Evolutionary conservation across 2,329 filamentous ascomycete genomes (phyloP).

Genomic region (Microthyrium microscopicum): DNA sequence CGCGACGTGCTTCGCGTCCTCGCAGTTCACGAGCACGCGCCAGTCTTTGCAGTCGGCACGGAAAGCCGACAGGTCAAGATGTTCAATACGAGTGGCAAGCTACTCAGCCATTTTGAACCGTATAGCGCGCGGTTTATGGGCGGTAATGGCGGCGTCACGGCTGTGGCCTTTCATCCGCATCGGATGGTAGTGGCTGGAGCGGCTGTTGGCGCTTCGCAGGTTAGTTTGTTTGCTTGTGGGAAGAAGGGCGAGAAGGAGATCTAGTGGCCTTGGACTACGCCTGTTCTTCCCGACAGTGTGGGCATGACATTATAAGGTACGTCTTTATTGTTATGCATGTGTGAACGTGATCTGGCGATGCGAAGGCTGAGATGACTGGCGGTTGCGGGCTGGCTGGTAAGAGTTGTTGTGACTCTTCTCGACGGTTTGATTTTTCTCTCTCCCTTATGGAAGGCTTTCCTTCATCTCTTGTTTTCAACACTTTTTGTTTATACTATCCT

Average conservation of each 20-base stretch:
- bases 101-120: conserved; percentile 45
- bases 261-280: too few relatives aligned
- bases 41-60: conserved; percentile 85
- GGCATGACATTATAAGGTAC: too few relatives aligned
- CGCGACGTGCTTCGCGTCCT: conserved; percentile 66
- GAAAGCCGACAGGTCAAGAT: conserved; percentile 78
- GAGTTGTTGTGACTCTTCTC: too few relatives aligned
- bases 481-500: too few relatives aligned
- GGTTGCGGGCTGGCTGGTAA: too few relatives aligned
- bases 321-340: too few relatives aligned
- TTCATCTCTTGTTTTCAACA: too few relatives aligned
- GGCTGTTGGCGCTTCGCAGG: conserved; percentile 70
- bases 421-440: too few relatives aligned
- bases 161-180: conserved; percentile 91
- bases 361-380: too few relatives aligned
- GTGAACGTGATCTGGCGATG: too few relatives aligned
- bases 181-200: conserved; percentile 80
- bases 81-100: conserved; percentile 42
- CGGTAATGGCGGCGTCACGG: conserved; percentile 64
- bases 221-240: conserved; percentile 65
- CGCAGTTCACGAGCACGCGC: conserved; percentile 88
- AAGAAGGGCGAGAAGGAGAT: conserved; percentile 3
- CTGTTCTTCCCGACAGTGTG: too few relatives aligned
- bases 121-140: conserved; percentile 79
- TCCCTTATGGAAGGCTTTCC: too few relatives aligned